A percentile compares a stretch with the other conserved stretches of the same genome.
phyloP scores from a whole-genome alignment of 2,329 filamentous ascomycete genomes.

The Pseudocercospora musae region DNA sequence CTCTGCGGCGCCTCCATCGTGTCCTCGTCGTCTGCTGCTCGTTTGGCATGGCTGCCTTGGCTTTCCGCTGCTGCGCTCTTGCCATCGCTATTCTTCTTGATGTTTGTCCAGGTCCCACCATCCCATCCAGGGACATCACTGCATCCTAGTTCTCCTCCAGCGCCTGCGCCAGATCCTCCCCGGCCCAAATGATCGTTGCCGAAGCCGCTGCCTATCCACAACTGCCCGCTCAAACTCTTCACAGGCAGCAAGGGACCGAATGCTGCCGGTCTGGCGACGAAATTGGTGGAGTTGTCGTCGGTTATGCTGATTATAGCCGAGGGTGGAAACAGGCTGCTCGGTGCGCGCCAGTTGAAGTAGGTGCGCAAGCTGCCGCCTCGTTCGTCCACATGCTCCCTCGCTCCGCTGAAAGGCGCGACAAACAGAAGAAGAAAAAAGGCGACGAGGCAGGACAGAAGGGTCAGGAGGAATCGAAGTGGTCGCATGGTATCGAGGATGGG shows the following conservation, averaged over 20 bases:
- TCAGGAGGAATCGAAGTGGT: slow-evolving; percentile 41
- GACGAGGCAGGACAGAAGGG: slow-evolving; percentile 43
- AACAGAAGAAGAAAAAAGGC: slow-evolving; percentile 46
- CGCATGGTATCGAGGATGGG: slow-evolving; percentile 33
- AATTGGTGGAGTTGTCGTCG: slow-evolving; percentile 97
- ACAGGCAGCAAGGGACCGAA: slow-evolving; percentile 79
- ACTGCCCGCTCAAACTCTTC: slow-evolving; percentile 76
- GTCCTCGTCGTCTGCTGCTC: slow-evolving; percentile 38
- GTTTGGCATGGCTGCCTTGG: slow-evolving; percentile 25
- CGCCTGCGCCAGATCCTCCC: slow-evolving; percentile 50
- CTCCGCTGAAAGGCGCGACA: slow-evolving; percentile 31
- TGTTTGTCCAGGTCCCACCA: slow-evolving; percentile 46
- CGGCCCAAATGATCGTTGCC: slow-evolving; percentile 69
- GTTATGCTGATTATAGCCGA: slow-evolving; percentile 95
- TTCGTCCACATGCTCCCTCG: slow-evolving; percentile 20
- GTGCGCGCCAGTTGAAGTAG: slow-evolving; percentile 50
- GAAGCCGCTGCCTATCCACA: slow-evolving; percentile 94
- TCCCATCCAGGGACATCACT: slow-evolving; percentile 91
- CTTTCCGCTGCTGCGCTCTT: slow-evolving; percentile 15
- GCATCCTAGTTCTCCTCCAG: slow-evolving; percentile 85
- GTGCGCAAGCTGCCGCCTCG: slow-evolving; percentile 38
- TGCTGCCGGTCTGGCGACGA: slow-evolving; percentile 85
- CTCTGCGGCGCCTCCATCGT: slow-evolving; percentile 43
- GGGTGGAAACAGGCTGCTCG: slow-evolving; percentile 87
- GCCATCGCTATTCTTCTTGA: slow-evolving; percentile 23